A percentile compares a stretch with the other conserved stretches of the same genome.
These are phyloP conservation scores for Chlamydomonas reinhardtii DNA, from an alignment of 163 green algal genomes.

Conservation along the genomic window DNA sequence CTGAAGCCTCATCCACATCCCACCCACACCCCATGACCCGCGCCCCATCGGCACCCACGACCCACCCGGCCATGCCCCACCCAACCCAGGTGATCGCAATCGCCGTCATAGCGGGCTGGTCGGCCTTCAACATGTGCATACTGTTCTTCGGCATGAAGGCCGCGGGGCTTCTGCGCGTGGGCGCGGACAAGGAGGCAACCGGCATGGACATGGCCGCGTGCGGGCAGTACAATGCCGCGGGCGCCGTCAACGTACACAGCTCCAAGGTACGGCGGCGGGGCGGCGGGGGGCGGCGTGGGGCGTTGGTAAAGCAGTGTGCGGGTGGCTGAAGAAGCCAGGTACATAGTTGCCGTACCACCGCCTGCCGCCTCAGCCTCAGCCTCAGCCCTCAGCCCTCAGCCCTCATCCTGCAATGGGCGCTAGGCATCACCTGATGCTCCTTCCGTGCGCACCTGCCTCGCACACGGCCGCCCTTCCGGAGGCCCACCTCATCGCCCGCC, in stretches of 20 bases:
- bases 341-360: too few relatives aligned
- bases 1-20: too few relatives aligned
- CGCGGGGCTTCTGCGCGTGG: conserved; percentile 42
- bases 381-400: too few relatives aligned
- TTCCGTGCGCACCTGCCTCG: too few relatives aligned
- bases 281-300: neutral
- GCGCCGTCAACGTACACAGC: conserved; percentile 29
- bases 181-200: conserved; percentile 47
- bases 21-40: too few relatives aligned
- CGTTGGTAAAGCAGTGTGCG: neutral
- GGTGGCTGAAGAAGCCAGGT: neutral
- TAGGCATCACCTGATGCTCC: too few relatives aligned
- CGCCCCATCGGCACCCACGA: too few relatives aligned
- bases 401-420: too few relatives aligned
- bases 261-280: conserved; percentile 3
- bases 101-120: conserved; percentile 11
- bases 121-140: conserved; percentile 30
- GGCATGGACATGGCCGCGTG: conserved; percentile 51
- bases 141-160: conserved; percentile 41
- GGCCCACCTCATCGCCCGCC: too few relatives aligned
- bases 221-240: conserved; percentile 38
- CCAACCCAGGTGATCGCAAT: conserved; percentile 16
- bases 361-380: too few relatives aligned
- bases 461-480: too few relatives aligned
- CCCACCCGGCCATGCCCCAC: neutral